Evolutionary conservation across 2,329 filamentous ascomycete genomes (phyloP).

Genomic region (Zymoseptoria ardabiliae): DNA sequence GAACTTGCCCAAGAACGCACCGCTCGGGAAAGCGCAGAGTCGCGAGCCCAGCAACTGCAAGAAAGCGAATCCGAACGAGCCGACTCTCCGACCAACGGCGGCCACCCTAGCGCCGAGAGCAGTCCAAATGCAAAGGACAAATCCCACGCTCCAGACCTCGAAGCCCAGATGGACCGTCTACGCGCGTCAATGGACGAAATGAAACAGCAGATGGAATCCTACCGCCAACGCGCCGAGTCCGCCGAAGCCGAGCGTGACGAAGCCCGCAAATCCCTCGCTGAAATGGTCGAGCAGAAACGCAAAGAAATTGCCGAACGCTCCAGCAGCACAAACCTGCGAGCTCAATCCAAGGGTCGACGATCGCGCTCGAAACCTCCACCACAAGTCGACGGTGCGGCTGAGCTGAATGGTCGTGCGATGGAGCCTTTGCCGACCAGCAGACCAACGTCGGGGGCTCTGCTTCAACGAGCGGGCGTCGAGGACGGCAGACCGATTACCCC

Average conservation of each 20-base stretch:
- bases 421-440: conserved; percentile 12
- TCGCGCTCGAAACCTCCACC: conserved; percentile 7
- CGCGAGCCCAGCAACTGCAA: conserved; percentile 64
- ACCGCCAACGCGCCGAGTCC: conserved; percentile 65
- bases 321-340: conserved; percentile 2
- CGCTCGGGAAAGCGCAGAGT: conserved; percentile 77
- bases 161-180: conserved; percentile 68
- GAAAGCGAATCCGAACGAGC: conserved; percentile 44
- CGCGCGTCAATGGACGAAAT: conserved; percentile 73
- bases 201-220: conserved; percentile 70
- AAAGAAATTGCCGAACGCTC: conserved; percentile 51
- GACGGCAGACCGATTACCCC: conserved; percentile 28
- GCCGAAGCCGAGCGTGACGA: conserved; percentile 71
- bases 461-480: conserved; percentile 26
- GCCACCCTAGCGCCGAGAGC: conserved; percentile 11
- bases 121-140: conserved; percentile 8
- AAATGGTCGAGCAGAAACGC: conserved; percentile 81
- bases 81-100: conserved; percentile 22
- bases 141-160: conserved; percentile 42
- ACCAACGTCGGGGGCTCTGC: conserved; percentile 22
- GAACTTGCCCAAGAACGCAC: conserved; percentile 70
- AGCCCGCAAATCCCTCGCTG: conserved; percentile 66
- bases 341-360: conserved; percentile 10
- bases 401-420: conserved; percentile 22
- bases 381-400: conserved; percentile 12